Evolutionary conservation across 1,284 basidiomycete species (phyloP).

Genomic region (Salmacisia buchloeana): DNA sequence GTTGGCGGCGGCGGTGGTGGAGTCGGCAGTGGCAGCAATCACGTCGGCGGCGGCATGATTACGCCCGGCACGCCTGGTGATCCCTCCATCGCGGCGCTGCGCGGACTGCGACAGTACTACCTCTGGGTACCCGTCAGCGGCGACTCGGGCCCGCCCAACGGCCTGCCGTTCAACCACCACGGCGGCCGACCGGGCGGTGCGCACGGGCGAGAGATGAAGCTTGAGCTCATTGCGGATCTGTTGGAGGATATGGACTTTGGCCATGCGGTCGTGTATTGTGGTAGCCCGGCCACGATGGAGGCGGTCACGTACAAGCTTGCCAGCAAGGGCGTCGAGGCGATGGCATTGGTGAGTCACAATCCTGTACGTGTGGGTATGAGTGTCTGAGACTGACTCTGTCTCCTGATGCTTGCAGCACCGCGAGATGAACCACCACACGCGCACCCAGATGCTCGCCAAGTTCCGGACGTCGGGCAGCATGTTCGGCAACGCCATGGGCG

Average conservation of each 20-base stretch:
- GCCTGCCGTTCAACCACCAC: constrained; percentile 57
- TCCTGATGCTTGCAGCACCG: constrained; percentile 59
- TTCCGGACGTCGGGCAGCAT: constrained; percentile 59
- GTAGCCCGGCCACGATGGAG: constrained; percentile 46
- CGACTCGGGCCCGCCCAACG: constrained; percentile 40
- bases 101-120: constrained; percentile 41
- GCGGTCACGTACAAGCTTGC: constrained; percentile 67
- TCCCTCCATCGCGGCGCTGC: constrained; percentile 26
- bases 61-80: constrained; percentile 25
- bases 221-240: constrained; percentile 87
- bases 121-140: constrained; percentile 49
- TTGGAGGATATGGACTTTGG: constrained; percentile 74
- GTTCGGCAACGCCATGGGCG: constrained; percentile 47
- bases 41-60: constrained; percentile 64
- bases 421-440: constrained; percentile 75
- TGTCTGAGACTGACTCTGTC: constrained; percentile 8
- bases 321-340: constrained; percentile 73
- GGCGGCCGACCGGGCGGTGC: constrained; percentile 86
- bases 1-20: constrained; percentile 4
- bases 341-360: constrained; percentile 64
- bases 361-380: constrained; percentile 13
- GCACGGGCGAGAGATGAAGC: constrained; percentile 85
- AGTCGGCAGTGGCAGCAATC: not conserved
- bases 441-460: constrained; percentile 72
- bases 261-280: constrained; percentile 43